Conservation (phyloP, 2,329 filamentous ascomycete species). For the Trichoderma sp. region DNA sequence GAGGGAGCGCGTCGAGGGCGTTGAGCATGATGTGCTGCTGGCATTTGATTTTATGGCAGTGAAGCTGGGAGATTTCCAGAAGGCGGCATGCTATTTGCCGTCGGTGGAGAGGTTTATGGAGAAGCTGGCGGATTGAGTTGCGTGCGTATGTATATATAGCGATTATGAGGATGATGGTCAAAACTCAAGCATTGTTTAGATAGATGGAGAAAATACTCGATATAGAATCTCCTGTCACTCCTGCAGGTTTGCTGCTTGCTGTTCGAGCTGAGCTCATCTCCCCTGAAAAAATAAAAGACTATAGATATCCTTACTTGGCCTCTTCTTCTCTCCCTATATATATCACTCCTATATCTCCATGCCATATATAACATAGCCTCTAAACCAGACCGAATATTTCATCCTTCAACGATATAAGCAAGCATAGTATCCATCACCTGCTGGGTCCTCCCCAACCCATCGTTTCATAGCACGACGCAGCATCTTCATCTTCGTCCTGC, state of each 20-base stretch:
- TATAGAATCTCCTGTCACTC: not conserved
- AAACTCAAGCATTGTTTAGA: not conserved
- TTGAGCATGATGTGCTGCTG: constrained; percentile 56
- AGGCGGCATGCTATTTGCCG: constrained; percentile 63
- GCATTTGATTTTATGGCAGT: constrained; percentile 81
- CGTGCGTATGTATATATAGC: not conserved
- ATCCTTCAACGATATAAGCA: not conserved
- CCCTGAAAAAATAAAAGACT: not conserved
- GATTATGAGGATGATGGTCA: not conserved
- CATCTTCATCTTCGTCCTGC: not conserved
- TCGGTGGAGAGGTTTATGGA: constrained; percentile 57
- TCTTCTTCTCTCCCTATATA: not conserved
- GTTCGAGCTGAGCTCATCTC: not conserved
- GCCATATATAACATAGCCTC: not conserved
- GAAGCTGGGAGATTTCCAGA: constrained; percentile 67
- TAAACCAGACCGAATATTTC: too few relatives aligned
- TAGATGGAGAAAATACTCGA: not conserved
- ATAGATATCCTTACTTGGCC: not conserved
- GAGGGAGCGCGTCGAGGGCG: constrained; percentile 36
- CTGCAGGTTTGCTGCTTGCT: not conserved
- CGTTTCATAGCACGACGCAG: constrained; percentile 16
- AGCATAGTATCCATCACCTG: not conserved
- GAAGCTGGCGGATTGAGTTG: constrained; percentile 30
- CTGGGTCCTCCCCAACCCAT: constrained; percentile 13
- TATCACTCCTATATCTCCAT: not conserved